A percentile compares a stretch with the other conserved stretches of the same genome.
Conservation (phyloP, 768 basidiomycete genomes). For the Lyophyllum atratum region DNA sequence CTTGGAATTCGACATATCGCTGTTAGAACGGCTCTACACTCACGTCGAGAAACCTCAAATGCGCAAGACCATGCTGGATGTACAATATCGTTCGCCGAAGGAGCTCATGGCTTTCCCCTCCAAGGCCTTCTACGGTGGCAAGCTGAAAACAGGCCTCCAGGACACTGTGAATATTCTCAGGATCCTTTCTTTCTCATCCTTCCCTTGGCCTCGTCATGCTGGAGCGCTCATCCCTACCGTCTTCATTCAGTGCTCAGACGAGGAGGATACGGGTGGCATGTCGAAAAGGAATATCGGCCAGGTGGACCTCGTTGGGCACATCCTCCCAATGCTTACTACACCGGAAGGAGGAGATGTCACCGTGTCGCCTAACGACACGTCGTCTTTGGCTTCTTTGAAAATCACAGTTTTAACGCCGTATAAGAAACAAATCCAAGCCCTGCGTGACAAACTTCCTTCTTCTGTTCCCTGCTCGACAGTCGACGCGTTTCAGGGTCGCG, state of each 20-base stretch:
- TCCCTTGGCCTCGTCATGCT: conserved; percentile 58
- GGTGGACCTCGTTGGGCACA: conserved; percentile 49
- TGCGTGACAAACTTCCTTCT: conserved; percentile 42
- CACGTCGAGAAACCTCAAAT: conserved; percentile 36
- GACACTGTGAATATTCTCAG: conserved; percentile 37
- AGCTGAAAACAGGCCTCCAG: conserved; percentile 47
- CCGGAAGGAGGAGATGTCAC: conserved; percentile 18
- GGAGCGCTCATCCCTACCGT: conserved; percentile 48
- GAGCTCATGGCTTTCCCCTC: conserved; percentile 65
- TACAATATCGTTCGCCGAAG: conserved; percentile 66
- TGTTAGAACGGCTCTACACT: conserved; percentile 61
- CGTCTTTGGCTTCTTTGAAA: conserved; percentile 22
- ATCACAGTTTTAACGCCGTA: conserved; percentile 63
- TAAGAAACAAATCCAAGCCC: conserved; percentile 51
- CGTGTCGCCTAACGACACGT: conserved; percentile 13
- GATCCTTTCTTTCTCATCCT: conserved; percentile 39
- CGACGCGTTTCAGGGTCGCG: conserved; percentile 69
- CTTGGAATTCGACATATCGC: conserved; percentile 59
- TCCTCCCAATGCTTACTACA: conserved; percentile 43
- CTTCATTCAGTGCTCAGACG: conserved; percentile 56
- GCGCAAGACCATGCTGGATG: conserved; percentile 63
- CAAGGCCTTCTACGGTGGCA: conserved; percentile 59
- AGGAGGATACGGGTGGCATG: conserved; percentile 58
- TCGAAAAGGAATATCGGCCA: conserved; percentile 68
- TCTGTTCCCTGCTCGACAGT: conserved; percentile 47